Evolutionary conservation across 441 rosid species (phyloP), one percentile per base, ranked within the genome.

Genomic region (Jatropha multifida): DNA sequence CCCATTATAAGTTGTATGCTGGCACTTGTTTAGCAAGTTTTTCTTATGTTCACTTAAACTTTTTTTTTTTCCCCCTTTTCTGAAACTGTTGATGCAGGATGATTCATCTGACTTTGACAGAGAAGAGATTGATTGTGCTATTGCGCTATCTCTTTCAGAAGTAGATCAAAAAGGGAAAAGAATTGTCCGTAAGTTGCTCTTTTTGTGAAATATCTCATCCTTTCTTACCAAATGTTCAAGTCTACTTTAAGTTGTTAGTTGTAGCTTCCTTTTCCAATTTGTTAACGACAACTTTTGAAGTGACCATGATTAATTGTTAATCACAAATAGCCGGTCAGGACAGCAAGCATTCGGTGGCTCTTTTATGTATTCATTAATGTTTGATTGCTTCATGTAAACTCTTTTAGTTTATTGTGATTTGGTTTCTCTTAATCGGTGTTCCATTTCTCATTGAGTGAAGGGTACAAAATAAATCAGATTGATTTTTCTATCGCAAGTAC

Each of bases 111-210:
- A 78, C 75, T 83, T 81, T 51, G 92, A 90, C 78, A 80, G 70
- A 65, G 92, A 85, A 40, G 92, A 90, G 48, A 70, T 86, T 58
- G 94, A 83, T 0, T 37, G 70, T 70, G 94, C 86, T 20, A 80
- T 88, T 69, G 94, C 92, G 71, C 51, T 87, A 48, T 90, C 92
- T 62, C 89, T 88, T 41, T 74, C 87, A 7, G 90, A 83, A 76
- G 82, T 18, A 67, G 86, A 88, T 76, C 76, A n/a, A 12, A 86
- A 88, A 73, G 92, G 94, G 72, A 88, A 88, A 81, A 85, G 80
- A 56, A 86, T 87, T 60, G 76, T 88, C 51, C 91, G 94, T 90
- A 86, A 75, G 83, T 71, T 72, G 72, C 71, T 15, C 32, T 62
- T 74, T 23, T 58, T 44, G 17, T 38, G 42, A 55, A 20, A 76